Evolutionary conservation across 2,329 filamentous ascomycete genomes (phyloP), one percentile per base, ranked within the genome.

Genomic region (Epicoccum nigrum): DNA sequence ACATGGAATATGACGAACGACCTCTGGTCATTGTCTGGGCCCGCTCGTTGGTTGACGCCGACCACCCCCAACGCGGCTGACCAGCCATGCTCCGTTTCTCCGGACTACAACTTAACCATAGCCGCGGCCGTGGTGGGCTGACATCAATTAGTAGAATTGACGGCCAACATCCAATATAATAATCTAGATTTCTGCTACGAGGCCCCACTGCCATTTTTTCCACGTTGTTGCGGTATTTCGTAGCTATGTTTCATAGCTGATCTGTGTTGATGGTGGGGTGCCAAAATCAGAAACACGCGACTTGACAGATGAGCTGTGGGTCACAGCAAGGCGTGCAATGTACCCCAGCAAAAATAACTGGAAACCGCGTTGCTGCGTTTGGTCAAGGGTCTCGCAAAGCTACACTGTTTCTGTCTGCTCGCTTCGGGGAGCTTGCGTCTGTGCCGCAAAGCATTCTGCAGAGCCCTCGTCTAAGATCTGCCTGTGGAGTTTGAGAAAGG

Each of bases 1-100:
- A 66, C 62, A 67, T 60, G 67, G 66, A 65, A 63, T 59, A 62
- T 65, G 68, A 68, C 64, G 65, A 69, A 56, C 51, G 37, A 39
- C 52, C 41, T 47, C 45, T 59, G 51, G 53, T 48, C 59, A 65
- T 64, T 67, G 67, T 65, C 61, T 66, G 59, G 67, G 55, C 59
- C 65, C 66, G 51, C 51, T 54, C 41, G 25, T 54, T 45, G 34
- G 43, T 47, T 40, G 38, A 51, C 51, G 54, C 41, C 50, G 42
- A 45, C 56, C 58, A 55, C 45, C 53, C 52, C 59, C 55, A 60
- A 57, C 58, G 33, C 53, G 60, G 51, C 37, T 54, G 42, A 47
- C 35, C 51, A 55, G 42, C 38, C 19, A 23, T 15, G 42, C 60
- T 65, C 61, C 62, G 56, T 64, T 64, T 56, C 62, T 65, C 62